phyloP scores from a whole-genome alignment of 2,329 filamentous ascomycete genomes.

The Colletotrichum coccodes region DNA sequence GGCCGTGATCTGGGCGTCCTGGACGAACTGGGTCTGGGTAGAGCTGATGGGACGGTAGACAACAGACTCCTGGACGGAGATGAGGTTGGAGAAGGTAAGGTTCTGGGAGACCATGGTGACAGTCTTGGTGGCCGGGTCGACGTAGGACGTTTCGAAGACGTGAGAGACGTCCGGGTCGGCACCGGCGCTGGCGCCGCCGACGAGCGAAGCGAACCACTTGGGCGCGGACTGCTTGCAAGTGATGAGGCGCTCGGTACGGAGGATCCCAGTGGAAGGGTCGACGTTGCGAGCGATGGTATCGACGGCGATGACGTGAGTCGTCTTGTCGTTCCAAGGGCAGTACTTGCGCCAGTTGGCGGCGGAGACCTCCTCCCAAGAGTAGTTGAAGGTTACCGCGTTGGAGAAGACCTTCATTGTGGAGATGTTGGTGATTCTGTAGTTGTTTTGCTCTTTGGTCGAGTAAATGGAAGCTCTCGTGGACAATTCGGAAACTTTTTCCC shows the following conservation, averaged over 20 bases:
- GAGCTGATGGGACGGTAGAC: constrained; percentile 75
- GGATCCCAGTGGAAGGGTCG: constrained; percentile 66
- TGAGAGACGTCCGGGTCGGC: constrained; percentile 76
- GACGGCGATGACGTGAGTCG: constrained; percentile 94
- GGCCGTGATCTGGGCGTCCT: constrained; percentile 92
- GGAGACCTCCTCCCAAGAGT: constrained; percentile 98
- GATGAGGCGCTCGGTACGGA: constrained; percentile 71
- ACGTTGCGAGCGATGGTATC: constrained; percentile 84
- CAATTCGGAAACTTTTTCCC: neutral
- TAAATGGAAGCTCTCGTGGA: neutral
- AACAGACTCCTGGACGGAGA: constrained; percentile 94
- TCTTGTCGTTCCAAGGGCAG: constrained; percentile 98
- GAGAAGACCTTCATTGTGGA: constrained; percentile 92
- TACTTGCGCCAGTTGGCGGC: constrained; percentile 99
- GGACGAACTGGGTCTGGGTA: constrained; percentile 81
- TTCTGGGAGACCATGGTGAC: constrained; percentile 98
- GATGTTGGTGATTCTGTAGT: constrained; percentile 30
- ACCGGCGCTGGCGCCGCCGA: constrained; percentile 70
- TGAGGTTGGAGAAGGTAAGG: constrained; percentile 89
- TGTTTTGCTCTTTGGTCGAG: neutral
- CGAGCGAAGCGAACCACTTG: constrained; percentile 82
- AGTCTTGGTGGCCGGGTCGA: constrained; percentile 83
- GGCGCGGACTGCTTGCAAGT: constrained; percentile 73
- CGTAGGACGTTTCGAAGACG: constrained; percentile 96
- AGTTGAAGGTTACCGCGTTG: constrained; percentile 89